Percentiles rank a stretch among this genome's conserved stretches.
phyloP scores from a whole-genome alignment of 1,139 yeast genomes.

The Zygosaccharomyces sapae region DNA sequence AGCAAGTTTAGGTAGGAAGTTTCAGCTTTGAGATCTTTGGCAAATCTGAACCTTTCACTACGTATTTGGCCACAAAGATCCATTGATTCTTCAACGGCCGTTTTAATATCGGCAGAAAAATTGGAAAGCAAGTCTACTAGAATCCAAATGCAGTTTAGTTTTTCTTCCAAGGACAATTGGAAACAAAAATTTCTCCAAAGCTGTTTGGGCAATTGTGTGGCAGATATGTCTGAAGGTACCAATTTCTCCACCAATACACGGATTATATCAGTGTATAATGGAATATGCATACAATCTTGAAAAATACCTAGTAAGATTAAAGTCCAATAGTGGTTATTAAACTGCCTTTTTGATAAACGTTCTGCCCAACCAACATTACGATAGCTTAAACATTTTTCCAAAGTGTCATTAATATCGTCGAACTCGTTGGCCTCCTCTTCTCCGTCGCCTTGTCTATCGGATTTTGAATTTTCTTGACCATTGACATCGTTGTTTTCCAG shows the following conservation, averaged over 20 bases:
- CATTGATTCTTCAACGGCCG: conserved; percentile 33
- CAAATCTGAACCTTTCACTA: conserved; percentile 34
- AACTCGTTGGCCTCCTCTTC: conserved; percentile 18
- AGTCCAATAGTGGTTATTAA: conserved; percentile 85
- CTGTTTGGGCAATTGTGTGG: conserved; percentile 31
- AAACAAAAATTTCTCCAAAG: conserved; percentile 35
- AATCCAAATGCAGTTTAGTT: conserved; percentile 31
- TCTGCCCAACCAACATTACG: conserved; percentile 73
- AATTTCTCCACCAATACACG: conserved; percentile 24
- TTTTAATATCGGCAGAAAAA: conserved; percentile 33
- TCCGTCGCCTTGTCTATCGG: conserved; percentile 18
- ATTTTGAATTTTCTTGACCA: conserved; percentile 24
- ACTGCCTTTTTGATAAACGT: conserved; percentile 65
- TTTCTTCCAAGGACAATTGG: conserved; percentile 28
- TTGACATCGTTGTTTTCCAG: conserved; percentile 24
- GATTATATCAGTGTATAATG: conserved; percentile 29
- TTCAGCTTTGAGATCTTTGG: conserved; percentile 25
- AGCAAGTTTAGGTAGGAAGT: conserved; percentile 14
- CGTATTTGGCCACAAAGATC: conserved; percentile 34
- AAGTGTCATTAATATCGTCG: conserved; percentile 18
- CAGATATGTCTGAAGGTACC: conserved; percentile 26
- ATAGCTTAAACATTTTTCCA: conserved; percentile 55
- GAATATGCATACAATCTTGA: conserved; percentile 36
- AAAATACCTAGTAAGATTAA: conserved; percentile 69
- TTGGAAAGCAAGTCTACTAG: conserved; percentile 32